Conservation (phyloP, 805 yeast genomes). For the Metschnikowia kofuensis region DNA sequence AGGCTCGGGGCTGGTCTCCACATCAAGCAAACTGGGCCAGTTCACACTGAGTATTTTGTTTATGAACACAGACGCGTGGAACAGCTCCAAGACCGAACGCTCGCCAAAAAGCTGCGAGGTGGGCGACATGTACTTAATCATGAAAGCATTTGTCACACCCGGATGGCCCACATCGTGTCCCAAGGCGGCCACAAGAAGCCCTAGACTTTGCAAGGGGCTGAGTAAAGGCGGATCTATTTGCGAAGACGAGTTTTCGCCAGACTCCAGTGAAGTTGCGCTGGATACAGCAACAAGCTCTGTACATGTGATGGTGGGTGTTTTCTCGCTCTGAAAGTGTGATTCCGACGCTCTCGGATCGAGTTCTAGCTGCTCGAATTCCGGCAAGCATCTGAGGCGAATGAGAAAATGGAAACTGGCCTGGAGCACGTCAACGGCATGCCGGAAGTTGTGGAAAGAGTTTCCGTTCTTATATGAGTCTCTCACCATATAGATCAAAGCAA, state of each 20-base stretch:
- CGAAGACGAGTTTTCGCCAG: too few relatives aligned
- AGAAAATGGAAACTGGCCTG: constrained; percentile 81
- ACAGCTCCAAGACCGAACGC: constrained; percentile 75
- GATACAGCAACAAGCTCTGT: constrained; percentile 8
- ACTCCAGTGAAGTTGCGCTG: too few relatives aligned
- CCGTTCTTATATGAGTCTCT: constrained; percentile 80
- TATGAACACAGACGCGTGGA: constrained; percentile 67
- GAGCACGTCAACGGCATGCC: constrained; percentile 93
- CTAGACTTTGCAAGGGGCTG: constrained; percentile 47
- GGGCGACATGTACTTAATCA: constrained; percentile 58
- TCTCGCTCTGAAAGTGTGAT: constrained; percentile 13
- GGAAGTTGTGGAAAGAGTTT: constrained; percentile 90
- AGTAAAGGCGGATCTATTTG: constrained; percentile 22
- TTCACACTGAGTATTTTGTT: constrained; percentile 33
- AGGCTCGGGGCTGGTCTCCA: constrained; percentile 39
- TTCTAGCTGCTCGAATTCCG: constrained; percentile 35
- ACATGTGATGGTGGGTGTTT: background rate
- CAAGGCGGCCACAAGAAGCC: constrained; percentile 73
- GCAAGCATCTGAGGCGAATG: constrained; percentile 39
- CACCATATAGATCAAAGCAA: constrained; percentile 60
- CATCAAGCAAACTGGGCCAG: constrained; percentile 34
- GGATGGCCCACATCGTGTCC: constrained; percentile 98
- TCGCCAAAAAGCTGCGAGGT: constrained; percentile 60
- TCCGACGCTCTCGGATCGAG: constrained; percentile 31
- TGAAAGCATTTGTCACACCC: constrained; percentile 81